Conservation (phyloP, 2,329 filamentous ascomycete genomes). For the Calonectria crousiana region DNA sequence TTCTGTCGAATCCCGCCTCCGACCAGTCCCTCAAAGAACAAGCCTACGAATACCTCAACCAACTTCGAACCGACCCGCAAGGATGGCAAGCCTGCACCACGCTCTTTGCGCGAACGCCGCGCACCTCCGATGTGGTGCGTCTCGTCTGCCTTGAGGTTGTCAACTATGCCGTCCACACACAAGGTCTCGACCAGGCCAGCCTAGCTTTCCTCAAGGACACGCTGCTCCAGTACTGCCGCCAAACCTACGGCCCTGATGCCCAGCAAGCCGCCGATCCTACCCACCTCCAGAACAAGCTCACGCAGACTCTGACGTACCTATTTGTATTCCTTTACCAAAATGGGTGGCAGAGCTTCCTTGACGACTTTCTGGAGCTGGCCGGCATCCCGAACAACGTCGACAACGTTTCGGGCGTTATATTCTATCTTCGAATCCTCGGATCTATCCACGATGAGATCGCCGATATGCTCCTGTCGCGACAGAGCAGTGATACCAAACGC, state of each 20-base stretch:
- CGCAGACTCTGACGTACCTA: constrained; percentile 93
- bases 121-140: constrained; percentile 84
- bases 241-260: constrained; percentile 74
- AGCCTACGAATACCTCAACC: constrained; percentile 84
- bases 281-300: constrained; percentile 94
- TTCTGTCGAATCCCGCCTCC: constrained; percentile 86
- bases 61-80: constrained; percentile 83
- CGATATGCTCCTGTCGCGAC: constrained; percentile 86
- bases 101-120: constrained; percentile 85
- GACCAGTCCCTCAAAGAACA: constrained; percentile 82
- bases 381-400: constrained; percentile 72
- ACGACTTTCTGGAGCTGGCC: constrained; percentile 87
- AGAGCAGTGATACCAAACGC: constrained; percentile 82
- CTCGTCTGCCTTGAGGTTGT: constrained; percentile 92
- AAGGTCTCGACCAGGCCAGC: constrained; percentile 78
- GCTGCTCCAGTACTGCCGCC: constrained; percentile 83
- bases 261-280: constrained; percentile 76
- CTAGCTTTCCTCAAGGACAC: constrained; percentile 83
- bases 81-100: constrained; percentile 91
- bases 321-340: constrained; percentile 89
- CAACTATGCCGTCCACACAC: constrained; percentile 89
- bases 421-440: constrained; percentile 89
- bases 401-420: constrained; percentile 80
- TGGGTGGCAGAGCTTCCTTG: constrained; percentile 90
- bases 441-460: constrained; percentile 98